phyloP scores from a whole-genome alignment of 805 yeast species.

The Lachancea kluyveri region DNA sequence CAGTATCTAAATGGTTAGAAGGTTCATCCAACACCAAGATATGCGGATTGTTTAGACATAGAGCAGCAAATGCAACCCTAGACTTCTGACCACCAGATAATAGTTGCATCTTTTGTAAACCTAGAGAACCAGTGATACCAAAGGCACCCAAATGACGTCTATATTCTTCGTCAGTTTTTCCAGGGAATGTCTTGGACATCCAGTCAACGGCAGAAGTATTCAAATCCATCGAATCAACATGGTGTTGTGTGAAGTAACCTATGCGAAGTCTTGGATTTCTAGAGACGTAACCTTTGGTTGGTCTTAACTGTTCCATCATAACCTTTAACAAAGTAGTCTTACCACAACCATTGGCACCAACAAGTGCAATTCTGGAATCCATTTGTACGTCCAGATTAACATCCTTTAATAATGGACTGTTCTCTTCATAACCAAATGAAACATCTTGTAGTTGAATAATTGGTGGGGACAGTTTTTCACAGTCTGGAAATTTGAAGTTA shows the following conservation, averaged over 20 bases:
- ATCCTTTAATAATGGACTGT: constrained; percentile 56
- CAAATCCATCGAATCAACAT: constrained; percentile 95
- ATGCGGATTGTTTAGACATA: constrained; percentile 87
- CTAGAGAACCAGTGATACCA: constrained; percentile 93
- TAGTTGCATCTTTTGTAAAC: constrained; percentile 82
- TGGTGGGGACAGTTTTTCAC: constrained; percentile 90
- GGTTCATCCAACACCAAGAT: constrained; percentile 93
- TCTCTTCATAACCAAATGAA: constrained; percentile 73
- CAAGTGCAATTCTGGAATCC: constrained; percentile 92
- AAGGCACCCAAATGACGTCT: constrained; percentile 95
- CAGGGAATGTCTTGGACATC: constrained; percentile 87
- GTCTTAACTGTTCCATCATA: constrained; percentile 69
- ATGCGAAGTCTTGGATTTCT: constrained; percentile 83
- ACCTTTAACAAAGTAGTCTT: constrained; percentile 89
- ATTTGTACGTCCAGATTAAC: constrained; percentile 88
- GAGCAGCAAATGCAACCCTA: constrained; percentile 95
- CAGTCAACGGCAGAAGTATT: constrained; percentile 82
- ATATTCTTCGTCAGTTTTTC: constrained; percentile 92
- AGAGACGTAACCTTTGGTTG: constrained; percentile 71
- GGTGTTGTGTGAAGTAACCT: constrained; percentile 98
- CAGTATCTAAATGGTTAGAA: constrained; percentile 95
- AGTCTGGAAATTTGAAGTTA: constrained; percentile 90
- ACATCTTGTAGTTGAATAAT: constrained; percentile 83
- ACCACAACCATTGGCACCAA: constrained; percentile 99
- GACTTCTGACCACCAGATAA: constrained; percentile 98